A percentile compares a stretch with the other conserved stretches of the same genome.
Conservation (phyloP, 805 yeast genomes). For the Myxozyma geophila region DNA sequence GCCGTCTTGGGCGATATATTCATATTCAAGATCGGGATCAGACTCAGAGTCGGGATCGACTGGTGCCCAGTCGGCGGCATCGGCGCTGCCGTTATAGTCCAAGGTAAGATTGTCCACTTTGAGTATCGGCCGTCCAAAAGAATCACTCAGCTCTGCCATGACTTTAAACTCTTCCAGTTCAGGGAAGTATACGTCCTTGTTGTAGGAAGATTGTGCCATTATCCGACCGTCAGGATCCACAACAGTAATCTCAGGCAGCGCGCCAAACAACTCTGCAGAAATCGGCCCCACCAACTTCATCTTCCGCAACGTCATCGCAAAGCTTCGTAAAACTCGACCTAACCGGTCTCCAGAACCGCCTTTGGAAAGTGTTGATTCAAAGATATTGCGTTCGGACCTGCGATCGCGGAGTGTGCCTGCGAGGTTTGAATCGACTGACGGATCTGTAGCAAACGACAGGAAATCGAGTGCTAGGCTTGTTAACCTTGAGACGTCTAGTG, state of each 20-base stretch:
- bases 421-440: neutral
- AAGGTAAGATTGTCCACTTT: no score
- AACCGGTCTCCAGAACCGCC: slow-evolving; percentile 20
- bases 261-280: slow-evolving; percentile 17
- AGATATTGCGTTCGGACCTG: neutral
- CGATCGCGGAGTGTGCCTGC: slow-evolving; percentile 4
- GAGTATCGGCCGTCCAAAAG: slow-evolving; percentile 10
- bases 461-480: neutral
- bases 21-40: neutral
- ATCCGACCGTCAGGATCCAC: neutral
- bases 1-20: neutral
- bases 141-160: slow-evolving; percentile 3
- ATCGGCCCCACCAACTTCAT: slow-evolving; percentile 16
- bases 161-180: slow-evolving; percentile 10
- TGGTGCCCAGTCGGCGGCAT: neutral
- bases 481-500: neutral
- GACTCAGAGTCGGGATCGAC: neutral
- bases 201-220: neutral
- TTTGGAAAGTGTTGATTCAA: slow-evolving; percentile 5
- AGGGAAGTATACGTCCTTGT: neutral
- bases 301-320: neutral
- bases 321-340: neutral
- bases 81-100: neutral
- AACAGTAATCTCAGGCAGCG: neutral
- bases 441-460: neutral